Percentiles rank a stretch among this genome's conserved stretches.
These are phyloP conservation scores for Amanita pallidorosea DNA, from an alignment of 768 basidiomycete genomes.

Conservation along the genomic window DNA sequence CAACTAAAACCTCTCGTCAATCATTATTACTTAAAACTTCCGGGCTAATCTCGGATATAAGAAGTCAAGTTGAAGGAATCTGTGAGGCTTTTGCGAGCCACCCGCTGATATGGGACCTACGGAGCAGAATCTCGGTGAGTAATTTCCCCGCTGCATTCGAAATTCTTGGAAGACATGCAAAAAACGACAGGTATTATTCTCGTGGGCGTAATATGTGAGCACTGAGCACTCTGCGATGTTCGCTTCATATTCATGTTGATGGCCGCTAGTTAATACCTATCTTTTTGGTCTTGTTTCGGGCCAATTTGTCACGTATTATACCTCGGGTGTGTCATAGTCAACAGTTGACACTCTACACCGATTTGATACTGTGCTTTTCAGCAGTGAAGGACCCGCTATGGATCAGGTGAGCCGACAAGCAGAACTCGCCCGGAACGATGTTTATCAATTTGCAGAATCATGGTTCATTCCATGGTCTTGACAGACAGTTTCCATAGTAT, in stretches of 20 bases:
- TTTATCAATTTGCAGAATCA: not conserved
- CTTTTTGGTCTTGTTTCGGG: conserved; percentile 13
- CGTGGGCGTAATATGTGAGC: not conserved
- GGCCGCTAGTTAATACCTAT: conserved; percentile 13
- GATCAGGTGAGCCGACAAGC: conserved; percentile 7
- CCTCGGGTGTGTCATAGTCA: conserved; percentile 7
- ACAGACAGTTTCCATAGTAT: conserved; percentile 11
- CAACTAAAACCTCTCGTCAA: no score
- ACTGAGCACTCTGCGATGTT: not conserved
- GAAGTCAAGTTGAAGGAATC: no score
- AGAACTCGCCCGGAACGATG: no score
- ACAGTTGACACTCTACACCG: not conserved
- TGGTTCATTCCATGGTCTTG: conserved; percentile 8
- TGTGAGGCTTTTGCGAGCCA: no score
- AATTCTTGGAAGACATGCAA: no score
- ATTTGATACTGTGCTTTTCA: not conserved
- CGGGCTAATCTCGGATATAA: no score
- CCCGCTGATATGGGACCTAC: no score
- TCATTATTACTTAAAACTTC: no score
- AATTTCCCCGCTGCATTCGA: no score
- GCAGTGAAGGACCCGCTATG: conserved; percentile 11
- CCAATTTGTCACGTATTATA: conserved; percentile 12
- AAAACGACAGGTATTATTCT: not conserved
- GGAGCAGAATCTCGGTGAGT: no score
- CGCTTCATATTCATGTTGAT: not conserved